These are phyloP conservation scores for Monosporascus sp. DNA, from an alignment of 2,329 filamentous ascomycete species.

Conservation along the genomic window DNA sequence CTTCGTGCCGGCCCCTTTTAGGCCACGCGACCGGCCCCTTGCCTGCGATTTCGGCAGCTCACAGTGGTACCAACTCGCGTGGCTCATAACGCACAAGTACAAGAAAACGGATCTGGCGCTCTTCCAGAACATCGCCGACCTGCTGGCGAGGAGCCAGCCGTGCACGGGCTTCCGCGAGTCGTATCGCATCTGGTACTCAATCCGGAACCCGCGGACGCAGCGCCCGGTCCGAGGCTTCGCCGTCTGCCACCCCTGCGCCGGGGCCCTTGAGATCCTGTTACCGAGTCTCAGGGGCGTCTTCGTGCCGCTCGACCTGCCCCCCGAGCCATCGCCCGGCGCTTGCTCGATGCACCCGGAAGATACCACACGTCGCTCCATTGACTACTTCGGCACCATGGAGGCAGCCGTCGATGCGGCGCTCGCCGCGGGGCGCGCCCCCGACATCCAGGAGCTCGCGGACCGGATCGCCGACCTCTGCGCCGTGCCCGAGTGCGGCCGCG, in stretches of 20 bases:
- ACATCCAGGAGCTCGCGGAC: slow-evolving; percentile 58
- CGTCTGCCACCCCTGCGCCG: slow-evolving; percentile 69
- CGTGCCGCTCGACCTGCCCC: slow-evolving; percentile 42
- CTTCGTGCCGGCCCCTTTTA: slow-evolving; percentile 58
- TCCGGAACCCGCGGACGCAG: slow-evolving; percentile 63
- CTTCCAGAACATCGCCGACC: slow-evolving; percentile 62
- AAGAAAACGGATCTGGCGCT: slow-evolving; percentile 60
- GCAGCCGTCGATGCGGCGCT: slow-evolving; percentile 47
- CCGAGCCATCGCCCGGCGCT: slow-evolving; percentile 42
- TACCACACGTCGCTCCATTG: slow-evolving; percentile 43
- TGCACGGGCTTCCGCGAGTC: slow-evolving; percentile 54
- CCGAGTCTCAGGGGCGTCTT: slow-evolving; percentile 68
- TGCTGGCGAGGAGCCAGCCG: slow-evolving; percentile 50
- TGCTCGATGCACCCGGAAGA: slow-evolving; percentile 63
- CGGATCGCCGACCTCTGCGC: slow-evolving; percentile 55
- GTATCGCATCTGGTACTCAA: slow-evolving; percentile 67
- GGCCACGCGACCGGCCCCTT: slow-evolving; percentile 52
- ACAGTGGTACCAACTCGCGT: slow-evolving; percentile 80
- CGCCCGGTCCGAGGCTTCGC: slow-evolving; percentile 64
- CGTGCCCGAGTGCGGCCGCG: slow-evolving; percentile 59
- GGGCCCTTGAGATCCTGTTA: slow-evolving; percentile 66
- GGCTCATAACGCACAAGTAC: slow-evolving; percentile 72
- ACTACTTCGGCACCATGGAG: slow-evolving; percentile 59
- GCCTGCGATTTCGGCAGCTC: slow-evolving; percentile 73
- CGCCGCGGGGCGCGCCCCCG: slow-evolving; percentile 39